These are phyloP conservation scores for Hypocrella siamensis DNA, from an alignment of 2,329 filamentous ascomycete species.

Conservation along the genomic window DNA sequence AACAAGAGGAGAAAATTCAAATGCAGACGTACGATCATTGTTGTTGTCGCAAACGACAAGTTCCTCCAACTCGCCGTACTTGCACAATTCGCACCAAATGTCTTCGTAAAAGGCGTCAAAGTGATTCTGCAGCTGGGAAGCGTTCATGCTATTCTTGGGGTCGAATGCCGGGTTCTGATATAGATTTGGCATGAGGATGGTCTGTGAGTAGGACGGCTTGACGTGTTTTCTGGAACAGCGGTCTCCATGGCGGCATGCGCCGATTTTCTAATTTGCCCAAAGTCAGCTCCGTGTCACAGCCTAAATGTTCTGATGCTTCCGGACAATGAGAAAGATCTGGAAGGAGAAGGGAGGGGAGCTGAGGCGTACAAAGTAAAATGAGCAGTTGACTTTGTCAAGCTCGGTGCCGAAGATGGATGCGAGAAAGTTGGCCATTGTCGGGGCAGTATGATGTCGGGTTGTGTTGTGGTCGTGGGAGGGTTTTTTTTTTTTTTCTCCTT, in stretches of 20 bases:
- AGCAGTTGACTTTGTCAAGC: constrained; percentile 99
- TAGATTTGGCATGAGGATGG: constrained; percentile 92
- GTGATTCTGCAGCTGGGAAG: constrained; percentile 93
- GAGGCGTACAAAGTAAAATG: constrained; percentile 58
- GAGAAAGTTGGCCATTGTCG: constrained; percentile 83
- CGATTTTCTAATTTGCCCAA: constrained; percentile 64
- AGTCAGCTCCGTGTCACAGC: too few species aligned
- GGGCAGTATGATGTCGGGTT: constrained; percentile 1
- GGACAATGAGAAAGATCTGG: too few species aligned
- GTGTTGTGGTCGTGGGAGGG: constrained; percentile 1
- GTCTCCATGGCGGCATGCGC: constrained; percentile 94
- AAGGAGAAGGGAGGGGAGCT: neutral
- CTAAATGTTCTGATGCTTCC: too few species aligned
- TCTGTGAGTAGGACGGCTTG: constrained; percentile 96
- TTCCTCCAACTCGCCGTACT: constrained; percentile 94
- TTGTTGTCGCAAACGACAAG: constrained; percentile 99
- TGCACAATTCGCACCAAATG: constrained; percentile 99
- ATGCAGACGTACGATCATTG: constrained; percentile 63
- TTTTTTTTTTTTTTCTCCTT: too few species aligned
- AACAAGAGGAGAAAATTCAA: neutral
- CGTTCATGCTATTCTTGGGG: constrained; percentile 91
- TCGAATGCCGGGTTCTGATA: constrained; percentile 99
- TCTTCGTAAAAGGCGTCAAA: constrained; percentile 99
- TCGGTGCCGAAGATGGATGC: constrained; percentile 99
- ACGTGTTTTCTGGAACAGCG: constrained; percentile 97